Evolutionary conservation across 345 rosid genomes (phyloP).

Genomic region (Draba incana): DNA sequence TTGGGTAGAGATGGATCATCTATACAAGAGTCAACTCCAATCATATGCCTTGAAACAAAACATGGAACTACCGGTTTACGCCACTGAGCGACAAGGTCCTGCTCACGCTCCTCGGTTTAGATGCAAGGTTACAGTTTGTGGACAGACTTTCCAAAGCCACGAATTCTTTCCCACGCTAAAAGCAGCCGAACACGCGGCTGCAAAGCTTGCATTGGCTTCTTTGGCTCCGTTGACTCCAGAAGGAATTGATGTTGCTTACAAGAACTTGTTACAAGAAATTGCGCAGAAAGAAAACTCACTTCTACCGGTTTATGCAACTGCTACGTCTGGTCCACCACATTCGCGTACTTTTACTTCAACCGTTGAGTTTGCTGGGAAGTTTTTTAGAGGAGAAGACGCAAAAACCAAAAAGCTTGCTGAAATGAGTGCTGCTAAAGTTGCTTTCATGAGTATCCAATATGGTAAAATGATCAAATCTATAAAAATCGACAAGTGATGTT

Average conservation of each 20-base stretch:
- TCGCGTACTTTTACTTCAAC: conserved; percentile 49
- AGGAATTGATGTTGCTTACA: conserved; percentile 51
- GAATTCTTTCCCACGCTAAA: conserved; percentile 53
- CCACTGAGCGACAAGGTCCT: conserved; percentile 54
- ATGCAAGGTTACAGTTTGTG: conserved; percentile 54
- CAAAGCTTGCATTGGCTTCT: conserved; percentile 58
- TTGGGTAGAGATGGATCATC: conserved; percentile 28
- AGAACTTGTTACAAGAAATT: conserved; percentile 64
- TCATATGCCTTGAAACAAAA: conserved; percentile 53
- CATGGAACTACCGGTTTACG: conserved; percentile 51
- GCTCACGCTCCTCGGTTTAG: conserved; percentile 63
- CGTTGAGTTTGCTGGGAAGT: conserved; percentile 50
- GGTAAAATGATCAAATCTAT: conserved; percentile 4
- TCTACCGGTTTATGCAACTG: conserved; percentile 55
- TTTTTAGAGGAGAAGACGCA: conserved; percentile 52
- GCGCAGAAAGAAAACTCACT: conserved; percentile 47
- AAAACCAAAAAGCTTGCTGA: conserved; percentile 68
- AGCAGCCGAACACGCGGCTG: conserved; percentile 72
- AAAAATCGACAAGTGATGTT: background rate
- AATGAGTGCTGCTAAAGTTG: conserved; percentile 72
- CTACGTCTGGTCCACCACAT: conserved; percentile 55
- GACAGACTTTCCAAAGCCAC: conserved; percentile 45
- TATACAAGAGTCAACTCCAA: conserved; percentile 57
- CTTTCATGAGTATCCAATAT: conserved; percentile 49
- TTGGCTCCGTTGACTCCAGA: conserved; percentile 45